These are phyloP conservation scores for Trichosporon sp. DNA, from an alignment of 1,284 basidiomycete genomes.

Conservation along the genomic window DNA sequence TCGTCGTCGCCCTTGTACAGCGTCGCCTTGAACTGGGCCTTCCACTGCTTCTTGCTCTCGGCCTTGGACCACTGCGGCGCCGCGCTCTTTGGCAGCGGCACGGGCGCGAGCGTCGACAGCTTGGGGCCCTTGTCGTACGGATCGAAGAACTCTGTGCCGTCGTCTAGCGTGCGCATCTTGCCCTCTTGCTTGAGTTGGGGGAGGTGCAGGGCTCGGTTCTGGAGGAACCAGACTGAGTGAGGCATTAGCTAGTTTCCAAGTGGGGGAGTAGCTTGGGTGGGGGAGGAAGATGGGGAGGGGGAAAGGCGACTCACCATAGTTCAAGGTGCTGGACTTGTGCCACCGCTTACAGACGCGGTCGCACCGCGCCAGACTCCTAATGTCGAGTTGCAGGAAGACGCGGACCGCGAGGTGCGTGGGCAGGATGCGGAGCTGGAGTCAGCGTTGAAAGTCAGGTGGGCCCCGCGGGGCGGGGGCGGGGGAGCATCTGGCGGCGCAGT, in stretches of 20 bases:
- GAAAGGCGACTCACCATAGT: conserved; percentile 62
- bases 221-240: conserved; percentile 76
- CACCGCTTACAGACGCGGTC: conserved; percentile 76
- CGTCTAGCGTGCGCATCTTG: conserved; percentile 49
- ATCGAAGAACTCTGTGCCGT: conserved; percentile 46
- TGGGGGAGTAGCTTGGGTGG: too few species aligned
- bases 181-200: conserved; percentile 47
- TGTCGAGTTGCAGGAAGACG: conserved; percentile 63
- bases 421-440: conserved; percentile 56
- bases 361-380: conserved; percentile 65
- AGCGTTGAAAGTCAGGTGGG: neutral
- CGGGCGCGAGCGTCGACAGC: conserved; percentile 50
- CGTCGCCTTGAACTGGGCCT: conserved; percentile 33
- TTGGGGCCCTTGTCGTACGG: conserved; percentile 47
- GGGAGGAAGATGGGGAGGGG: too few species aligned
- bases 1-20: conserved; percentile 35
- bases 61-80: conserved; percentile 49
- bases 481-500: too few species aligned
- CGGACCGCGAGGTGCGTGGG: conserved; percentile 73
- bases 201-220: conserved; percentile 48
- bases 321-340: conserved; percentile 77
- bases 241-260: neutral
- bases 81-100: conserved; percentile 50
- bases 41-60: conserved; percentile 45
- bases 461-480: neutral